Evolutionary conservation across 2,329 filamentous ascomycete genomes (phyloP), one percentile per base, ranked within the genome.

Genomic region (Moelleriella libera): DNA sequence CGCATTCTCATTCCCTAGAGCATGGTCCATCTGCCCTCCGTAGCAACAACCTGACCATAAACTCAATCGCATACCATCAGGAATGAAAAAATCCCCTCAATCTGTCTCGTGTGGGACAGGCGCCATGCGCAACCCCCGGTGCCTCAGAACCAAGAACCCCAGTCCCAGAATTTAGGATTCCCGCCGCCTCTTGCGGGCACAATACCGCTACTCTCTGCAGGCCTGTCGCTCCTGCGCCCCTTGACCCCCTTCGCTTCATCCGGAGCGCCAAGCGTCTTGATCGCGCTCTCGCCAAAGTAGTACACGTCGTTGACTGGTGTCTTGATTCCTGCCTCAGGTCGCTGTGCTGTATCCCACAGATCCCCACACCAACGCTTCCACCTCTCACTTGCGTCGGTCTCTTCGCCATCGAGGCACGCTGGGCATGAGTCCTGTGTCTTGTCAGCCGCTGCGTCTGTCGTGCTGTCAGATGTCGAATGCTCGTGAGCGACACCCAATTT

Each of bases 111-210:
- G 21, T 21, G 21, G 21, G 21, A 21, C 21, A 21, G 21, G 21
- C 21, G 21, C 3, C 21, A 21, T 37, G 8, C 12, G 34, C 34
- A 2, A 12, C 5, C 34, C 8, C 12, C 12, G 4, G 12, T 37
- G 34, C 8, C 43, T 51, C 54, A 63, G 47, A 63, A 62, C 60
- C 60, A 63, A 40, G 47, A 45, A 41, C 50, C 55, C 60, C 52
- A 55, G 31, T 49, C 50, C 49, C 50, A 55, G 14, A 54, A 51
- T 11, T 57, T 53, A 34, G 49, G 48, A 29, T 60, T 58, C 47
- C 57, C 61, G 49, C 56, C 45, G 50, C 50, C 55, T 34, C 44
- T 39, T 10, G n/a, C 40, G 44, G 47, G 49, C 41, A 41, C 45
- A 28, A 45, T 14, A 34, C 10, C 10, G 32, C 31, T 21, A 34